Percentiles rank a stretch among this genome's conserved stretches.
These are phyloP conservation scores for Borovskyia barvae DNA, from an alignment of 208 protist genomes.

Conservation along the genomic window DNA sequence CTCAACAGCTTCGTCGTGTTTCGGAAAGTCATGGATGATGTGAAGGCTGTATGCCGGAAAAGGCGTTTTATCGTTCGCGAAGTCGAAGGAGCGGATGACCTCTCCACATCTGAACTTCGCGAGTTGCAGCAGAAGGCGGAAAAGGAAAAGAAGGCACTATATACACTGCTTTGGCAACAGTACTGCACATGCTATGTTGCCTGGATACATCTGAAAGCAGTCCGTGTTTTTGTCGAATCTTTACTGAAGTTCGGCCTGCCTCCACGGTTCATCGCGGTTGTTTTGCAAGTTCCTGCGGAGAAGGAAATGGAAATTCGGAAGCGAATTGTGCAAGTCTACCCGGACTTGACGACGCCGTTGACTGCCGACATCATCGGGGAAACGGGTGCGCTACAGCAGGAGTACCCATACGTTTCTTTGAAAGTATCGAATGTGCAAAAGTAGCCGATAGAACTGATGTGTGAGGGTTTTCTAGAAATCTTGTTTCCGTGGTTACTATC, in stretches of 20 bases:
- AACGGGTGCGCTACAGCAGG: conserved; percentile 69
- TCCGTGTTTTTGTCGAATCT: conserved; percentile 91
- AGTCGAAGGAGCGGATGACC: conserved; percentile 63
- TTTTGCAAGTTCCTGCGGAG: conserved; percentile 64
- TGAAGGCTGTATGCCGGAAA: conserved; percentile 75
- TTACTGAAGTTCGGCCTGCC: conserved; percentile 90
- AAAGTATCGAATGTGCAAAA: conserved; percentile 82
- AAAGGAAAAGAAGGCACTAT: conserved; percentile 81
- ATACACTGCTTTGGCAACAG: conserved; percentile 78
- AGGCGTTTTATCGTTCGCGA: conserved; percentile 81
- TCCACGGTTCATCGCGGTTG: conserved; percentile 78
- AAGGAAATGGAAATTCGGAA: conserved; percentile 80
- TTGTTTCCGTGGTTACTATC: neutral
- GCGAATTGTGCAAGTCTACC: conserved; percentile 71
- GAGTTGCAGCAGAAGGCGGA: conserved; percentile 74
- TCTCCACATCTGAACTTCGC: conserved; percentile 56
- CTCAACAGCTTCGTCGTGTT: conserved; percentile 91
- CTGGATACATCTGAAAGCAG: conserved; percentile 92
- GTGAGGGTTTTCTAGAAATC: too few species aligned
- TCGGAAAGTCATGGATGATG: conserved; percentile 81
- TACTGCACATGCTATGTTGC: conserved; percentile 89
- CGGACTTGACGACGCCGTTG: conserved; percentile 53
- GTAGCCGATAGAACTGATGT: conserved; percentile 21
- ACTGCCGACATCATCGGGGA: conserved; percentile 49
- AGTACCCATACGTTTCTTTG: conserved; percentile 85